Evolutionary conservation across 495 filamentous ascomycete genomes (phyloP), one percentile per base, ranked within the genome.

Genomic region (Extremus antarcticus): DNA sequence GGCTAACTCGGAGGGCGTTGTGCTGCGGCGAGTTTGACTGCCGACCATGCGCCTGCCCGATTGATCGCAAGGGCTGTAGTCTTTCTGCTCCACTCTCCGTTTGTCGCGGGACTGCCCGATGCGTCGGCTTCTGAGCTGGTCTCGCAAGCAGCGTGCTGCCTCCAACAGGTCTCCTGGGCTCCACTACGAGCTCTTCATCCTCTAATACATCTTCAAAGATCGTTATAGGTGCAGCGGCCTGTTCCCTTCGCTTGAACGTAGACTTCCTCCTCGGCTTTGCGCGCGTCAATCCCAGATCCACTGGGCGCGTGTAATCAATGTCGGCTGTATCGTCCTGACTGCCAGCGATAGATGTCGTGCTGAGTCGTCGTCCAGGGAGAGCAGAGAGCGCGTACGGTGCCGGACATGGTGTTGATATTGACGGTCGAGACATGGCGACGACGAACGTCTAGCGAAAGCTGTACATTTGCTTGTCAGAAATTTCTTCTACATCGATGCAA

Each of bases 201-300:
- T 62, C 59, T 25, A 49, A 0, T 10, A 60, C 57, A 54, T 63
- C 61, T 32, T 63, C 57, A 23, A 60, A 60, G 49, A 63, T 60
- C 2, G 47, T 43, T 11, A 59, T 38, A 17, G 9, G 49, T 8
- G 48, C 41, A 20, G 35, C 11, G 41, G 22, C 46, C 22, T 25
- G 22, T 29, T 19, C 29, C 20, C 41, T 57, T n/a, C 25, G 19
- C 25, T 13, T 2, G 25, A 54, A 49, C 2, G n/a, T 56, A 24
- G 24, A 25, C 21, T 22, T 32, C 40, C 61, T 43, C 53, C 50
- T 53, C 2, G 61, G 61, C 21, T 32, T 35, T 19, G 61, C 53
- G 23, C 50, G 38, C 13, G 24, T 39, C 23, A 57, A 46, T 10
- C 57, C 40, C 1, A 23, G 38, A 3, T 49, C 46, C 40, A 59